Evolutionary conservation across 805 yeast genomes (phyloP), one percentile per base, ranked within the genome.

Genomic region (Saturnispora galanensis): DNA sequence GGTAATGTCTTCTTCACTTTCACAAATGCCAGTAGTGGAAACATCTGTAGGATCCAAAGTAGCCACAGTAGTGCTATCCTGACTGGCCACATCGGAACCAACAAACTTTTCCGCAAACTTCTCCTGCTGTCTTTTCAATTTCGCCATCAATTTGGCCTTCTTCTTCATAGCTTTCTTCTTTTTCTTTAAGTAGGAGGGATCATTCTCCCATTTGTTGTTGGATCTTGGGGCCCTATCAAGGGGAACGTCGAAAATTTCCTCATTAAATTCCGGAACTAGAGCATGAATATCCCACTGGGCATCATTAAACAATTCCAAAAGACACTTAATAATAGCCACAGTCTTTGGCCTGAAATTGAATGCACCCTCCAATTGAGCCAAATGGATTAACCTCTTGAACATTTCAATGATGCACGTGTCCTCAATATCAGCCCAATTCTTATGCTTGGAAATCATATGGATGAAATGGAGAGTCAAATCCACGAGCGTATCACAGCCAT

Each of bases 91-190:
- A 35, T 42, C 40, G 15, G 45, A 36, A 18, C 18, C 13, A 31
- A 35, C 37, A 17, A 43, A 28, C 17, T 74, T 71, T 46, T 76
- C 76, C 28, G 83, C 75, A 63, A 90, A 93, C 64, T 70, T 73
- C 33, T 75, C 69, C 57, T 90, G 97, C 54, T 87, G 94, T 50
- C 74, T 76, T 51, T 81, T 84, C 57, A 90, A 75, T 47, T 81
- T 85, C 1, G 83, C 90, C 72, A 90, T 61, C 30, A 89, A 70
- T 52, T 78, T 81, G 1, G 73, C 74, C 52, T 79, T 82, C 51
- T 89, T 76, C 47, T 73, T 79, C 52, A 76, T 76, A 0, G 95
- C 96, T 7, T 74, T 52, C 35, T 74, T 67, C 59, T 81, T 84
- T 65, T 81, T 86, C 47, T 69, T 69, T 32, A 76, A 82, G 28